A percentile compares a stretch with the other conserved stretches of the same genome.
Conservation (phyloP, 768 basidiomycete species). For the Rhodosporidiobolus odoratus region DNA sequence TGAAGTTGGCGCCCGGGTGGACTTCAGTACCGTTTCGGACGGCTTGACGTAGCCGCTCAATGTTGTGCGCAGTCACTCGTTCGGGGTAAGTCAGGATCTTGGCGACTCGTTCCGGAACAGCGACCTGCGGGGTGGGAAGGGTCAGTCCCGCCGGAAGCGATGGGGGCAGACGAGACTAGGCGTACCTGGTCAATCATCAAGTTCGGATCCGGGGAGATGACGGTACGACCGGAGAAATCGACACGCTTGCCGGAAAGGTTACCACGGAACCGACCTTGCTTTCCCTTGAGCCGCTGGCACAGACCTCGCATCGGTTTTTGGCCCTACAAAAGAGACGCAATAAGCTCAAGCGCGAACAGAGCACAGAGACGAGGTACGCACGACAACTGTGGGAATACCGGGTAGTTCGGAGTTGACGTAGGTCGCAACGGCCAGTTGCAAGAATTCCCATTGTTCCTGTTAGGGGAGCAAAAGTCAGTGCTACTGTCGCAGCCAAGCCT, state of each 20-base stretch:
- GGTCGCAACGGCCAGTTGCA: conserved; percentile 89
- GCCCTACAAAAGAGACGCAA: conserved; percentile 49
- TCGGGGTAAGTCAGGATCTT: conserved; percentile 95
- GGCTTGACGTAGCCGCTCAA: conserved; percentile 65
- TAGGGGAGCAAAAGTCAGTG: no score
- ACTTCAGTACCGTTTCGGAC: conserved; percentile 81
- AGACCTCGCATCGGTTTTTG: conserved; percentile 96
- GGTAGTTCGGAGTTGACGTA: conserved; percentile 97
- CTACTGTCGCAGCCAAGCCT: no score
- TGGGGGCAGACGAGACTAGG: not conserved
- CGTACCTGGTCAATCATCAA: conserved; percentile 85
- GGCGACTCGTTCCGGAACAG: conserved; percentile 90
- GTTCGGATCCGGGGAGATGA: conserved; percentile 99
- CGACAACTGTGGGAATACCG: conserved; percentile 57
- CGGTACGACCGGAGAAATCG: conserved; percentile 95
- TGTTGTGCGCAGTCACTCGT: conserved; percentile 85
- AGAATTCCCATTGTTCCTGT: conserved; percentile 97
- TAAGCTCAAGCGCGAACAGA: not conserved
- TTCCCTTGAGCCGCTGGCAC: conserved; percentile 95
- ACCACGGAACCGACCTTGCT: conserved; percentile 96
- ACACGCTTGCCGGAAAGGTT: conserved; percentile 98
- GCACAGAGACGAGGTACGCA: not conserved
- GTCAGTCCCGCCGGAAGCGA: not conserved
- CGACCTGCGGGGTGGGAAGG: conserved; percentile 51
- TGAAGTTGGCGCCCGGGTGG: conserved; percentile 94